phyloP scores from a whole-genome alignment of 345 rosid genomes.

The Lumnitzera littorea region DNA sequence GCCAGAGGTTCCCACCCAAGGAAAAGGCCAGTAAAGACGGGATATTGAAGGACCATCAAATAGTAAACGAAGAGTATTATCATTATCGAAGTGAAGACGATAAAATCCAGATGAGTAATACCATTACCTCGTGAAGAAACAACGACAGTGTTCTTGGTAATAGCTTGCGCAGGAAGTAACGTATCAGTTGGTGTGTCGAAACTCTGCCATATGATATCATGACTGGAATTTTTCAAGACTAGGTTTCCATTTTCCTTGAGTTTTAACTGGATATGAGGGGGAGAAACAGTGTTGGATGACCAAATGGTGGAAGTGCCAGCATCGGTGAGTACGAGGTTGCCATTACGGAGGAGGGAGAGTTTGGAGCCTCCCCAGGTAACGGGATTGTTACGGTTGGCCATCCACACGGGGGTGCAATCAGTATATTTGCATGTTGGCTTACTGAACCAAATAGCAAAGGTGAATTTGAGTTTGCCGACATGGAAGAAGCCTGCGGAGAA shows the following conservation, averaged over 20 bases:
- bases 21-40: slow-evolving; percentile 18
- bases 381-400: not conserved
- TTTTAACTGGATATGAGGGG: not conserved
- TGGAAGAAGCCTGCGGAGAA: slow-evolving; percentile 21
- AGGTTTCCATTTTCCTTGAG: slow-evolving; percentile 24
- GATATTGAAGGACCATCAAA: slow-evolving; percentile 11
- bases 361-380: not conserved
- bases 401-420: not conserved
- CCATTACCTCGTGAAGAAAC: slow-evolving; percentile 16
- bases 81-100: slow-evolving; percentile 16
- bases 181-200: slow-evolving; percentile 26
- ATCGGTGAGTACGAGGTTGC: slow-evolving; percentile 12
- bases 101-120: slow-evolving; percentile 20
- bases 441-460: slow-evolving; percentile 11
- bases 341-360: not conserved
- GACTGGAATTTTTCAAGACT: not conserved
- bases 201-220: slow-evolving; percentile 20
- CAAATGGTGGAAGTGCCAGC: slow-evolving; percentile 11
- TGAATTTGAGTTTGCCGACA: slow-evolving; percentile 17
- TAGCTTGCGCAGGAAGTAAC: slow-evolving; percentile 21
- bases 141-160: slow-evolving; percentile 13
- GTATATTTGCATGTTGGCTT: not conserved
- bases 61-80: slow-evolving; percentile 15
- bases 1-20: slow-evolving; percentile 11
- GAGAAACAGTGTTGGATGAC: slow-evolving; percentile 11